Percentiles rank a stretch among this genome's conserved stretches.
Evolutionary conservation across 2,329 filamentous ascomycete species (phyloP).

Genomic region (Paecilomyces niveus): DNA sequence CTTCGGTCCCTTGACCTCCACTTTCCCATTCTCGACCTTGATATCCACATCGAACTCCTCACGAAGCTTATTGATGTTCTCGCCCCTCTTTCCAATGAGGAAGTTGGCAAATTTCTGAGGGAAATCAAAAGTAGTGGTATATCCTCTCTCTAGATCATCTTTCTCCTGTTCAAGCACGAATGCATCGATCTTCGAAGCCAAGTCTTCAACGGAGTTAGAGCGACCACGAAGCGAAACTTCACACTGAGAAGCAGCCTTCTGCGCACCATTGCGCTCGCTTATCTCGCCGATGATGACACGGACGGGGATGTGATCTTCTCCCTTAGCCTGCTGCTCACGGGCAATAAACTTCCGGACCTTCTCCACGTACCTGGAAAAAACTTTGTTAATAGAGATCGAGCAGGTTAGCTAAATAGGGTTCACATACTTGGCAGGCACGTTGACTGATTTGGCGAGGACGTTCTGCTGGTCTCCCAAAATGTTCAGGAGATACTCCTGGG

Average conservation of each 20-base stretch:
- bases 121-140: conserved; percentile 81
- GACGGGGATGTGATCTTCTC: conserved; percentile 48
- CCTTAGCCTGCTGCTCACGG: conserved; percentile 47
- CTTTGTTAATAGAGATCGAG: conserved; percentile 3
- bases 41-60: conserved; percentile 69
- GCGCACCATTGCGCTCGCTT: conserved; percentile 15
- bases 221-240: conserved; percentile 71
- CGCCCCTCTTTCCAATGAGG: conserved; percentile 60
- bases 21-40: conserved; percentile 87
- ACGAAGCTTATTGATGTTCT: conserved; percentile 62
- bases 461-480: conserved; percentile 49
- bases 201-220: conserved; percentile 60
- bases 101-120: conserved; percentile 92
- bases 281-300: conserved; percentile 46
- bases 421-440: conserved; percentile 47
- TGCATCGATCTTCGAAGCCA: conserved; percentile 64
- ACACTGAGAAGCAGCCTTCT: conserved; percentile 30
- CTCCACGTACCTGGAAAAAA: conserved; percentile 46
- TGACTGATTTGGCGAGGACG: conserved; percentile 47
- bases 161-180: conserved; percentile 85
- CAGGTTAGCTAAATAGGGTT: neutral
- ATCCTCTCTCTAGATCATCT: conserved; percentile 89
- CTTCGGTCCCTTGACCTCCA: conserved; percentile 91
- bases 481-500: conserved; percentile 49
- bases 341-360: conserved; percentile 56